Conservation (phyloP, 1,284 basidiomycete species). For the Chondrostereum purpureum region DNA sequence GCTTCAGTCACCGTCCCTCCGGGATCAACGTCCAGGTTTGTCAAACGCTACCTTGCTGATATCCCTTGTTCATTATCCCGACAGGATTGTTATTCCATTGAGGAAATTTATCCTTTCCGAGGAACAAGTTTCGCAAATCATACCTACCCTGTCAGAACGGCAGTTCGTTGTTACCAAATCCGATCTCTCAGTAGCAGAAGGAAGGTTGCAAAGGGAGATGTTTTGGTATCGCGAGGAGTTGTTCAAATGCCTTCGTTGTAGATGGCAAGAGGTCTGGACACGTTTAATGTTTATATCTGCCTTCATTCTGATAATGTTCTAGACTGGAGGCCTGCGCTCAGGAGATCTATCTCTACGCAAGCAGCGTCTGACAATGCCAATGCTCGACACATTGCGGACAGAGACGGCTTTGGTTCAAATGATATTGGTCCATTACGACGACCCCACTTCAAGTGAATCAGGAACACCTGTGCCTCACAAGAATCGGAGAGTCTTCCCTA, state of each 20-base stretch:
- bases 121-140: slow-evolving; percentile 53
- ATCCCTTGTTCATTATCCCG: too few relatives aligned
- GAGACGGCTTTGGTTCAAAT: slow-evolving; percentile 59
- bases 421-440: slow-evolving; percentile 34
- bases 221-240: slow-evolving; percentile 95
- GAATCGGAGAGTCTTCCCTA: slow-evolving; percentile 39
- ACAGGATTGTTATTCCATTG: slow-evolving; percentile 75
- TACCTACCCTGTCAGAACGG: slow-evolving; percentile 81
- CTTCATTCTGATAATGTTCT: slow-evolving; percentile 10
- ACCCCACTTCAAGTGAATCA: slow-evolving; percentile 16
- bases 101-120: slow-evolving; percentile 59
- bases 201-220: slow-evolving; percentile 60
- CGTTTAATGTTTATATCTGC: slow-evolving; percentile 13
- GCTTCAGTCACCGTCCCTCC: slow-evolving; percentile 69
- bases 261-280: slow-evolving; percentile 80
- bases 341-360: slow-evolving; percentile 73
- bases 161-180: slow-evolving; percentile 88
- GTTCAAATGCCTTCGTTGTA: slow-evolving; percentile 58
- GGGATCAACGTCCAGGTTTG: slow-evolving; percentile 76
- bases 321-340: slow-evolving; percentile 70
- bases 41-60: slow-evolving; percentile 2
- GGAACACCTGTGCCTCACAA: slow-evolving; percentile 18
- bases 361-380: slow-evolving; percentile 67
- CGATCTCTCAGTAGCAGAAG: slow-evolving; percentile 52
- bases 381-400: slow-evolving; percentile 69